phyloP scores from a whole-genome alignment of 2,329 filamentous ascomycete species.

The Pseudocercospora cruenta region DNA sequence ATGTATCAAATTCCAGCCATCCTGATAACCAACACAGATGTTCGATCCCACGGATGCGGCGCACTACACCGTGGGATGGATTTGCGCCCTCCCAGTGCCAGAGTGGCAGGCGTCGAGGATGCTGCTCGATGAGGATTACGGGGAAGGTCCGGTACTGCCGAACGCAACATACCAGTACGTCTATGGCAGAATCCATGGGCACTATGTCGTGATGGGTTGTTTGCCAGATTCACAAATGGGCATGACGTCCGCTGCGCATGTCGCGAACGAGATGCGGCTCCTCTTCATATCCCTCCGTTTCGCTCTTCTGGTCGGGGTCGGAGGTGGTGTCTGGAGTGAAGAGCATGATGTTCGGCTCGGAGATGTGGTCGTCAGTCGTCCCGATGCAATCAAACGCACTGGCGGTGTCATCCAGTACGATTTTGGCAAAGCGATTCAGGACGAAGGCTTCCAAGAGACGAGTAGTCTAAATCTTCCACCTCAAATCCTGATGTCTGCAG shows the following conservation, averaged over 20 bases:
- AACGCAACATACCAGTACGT: constrained; percentile 6
- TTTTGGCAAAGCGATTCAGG: not conserved
- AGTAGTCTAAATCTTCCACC: not conserved
- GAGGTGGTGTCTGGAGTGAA: constrained; percentile 30
- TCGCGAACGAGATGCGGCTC: constrained; percentile 27
- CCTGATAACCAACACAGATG: too few relatives aligned
- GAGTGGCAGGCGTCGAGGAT: constrained; percentile 13
- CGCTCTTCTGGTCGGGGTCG: constrained; percentile 29
- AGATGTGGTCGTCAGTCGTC: constrained; percentile 35
- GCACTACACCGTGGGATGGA: constrained; percentile 14
- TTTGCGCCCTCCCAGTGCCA: constrained; percentile 13
- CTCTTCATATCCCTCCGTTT: constrained; percentile 27
- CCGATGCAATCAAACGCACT: constrained; percentile 4
- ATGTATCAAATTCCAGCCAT: too few relatives aligned
- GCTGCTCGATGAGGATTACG: constrained; percentile 9
- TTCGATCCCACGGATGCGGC: not conserved
- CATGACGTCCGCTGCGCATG: constrained; percentile 13
- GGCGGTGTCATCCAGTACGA: constrained; percentile 31
- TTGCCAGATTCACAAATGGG: constrained; percentile 8
- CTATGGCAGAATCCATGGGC: constrained; percentile 11
- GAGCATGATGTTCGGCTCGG: constrained; percentile 35
- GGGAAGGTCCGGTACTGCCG: not conserved
- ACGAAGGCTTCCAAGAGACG: not conserved
- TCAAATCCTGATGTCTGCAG: not conserved
- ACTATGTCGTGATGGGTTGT: constrained; percentile 19